phyloP scores from a whole-genome alignment of 1,284 basidiomycete genomes.

The Dichomitus squalens region DNA sequence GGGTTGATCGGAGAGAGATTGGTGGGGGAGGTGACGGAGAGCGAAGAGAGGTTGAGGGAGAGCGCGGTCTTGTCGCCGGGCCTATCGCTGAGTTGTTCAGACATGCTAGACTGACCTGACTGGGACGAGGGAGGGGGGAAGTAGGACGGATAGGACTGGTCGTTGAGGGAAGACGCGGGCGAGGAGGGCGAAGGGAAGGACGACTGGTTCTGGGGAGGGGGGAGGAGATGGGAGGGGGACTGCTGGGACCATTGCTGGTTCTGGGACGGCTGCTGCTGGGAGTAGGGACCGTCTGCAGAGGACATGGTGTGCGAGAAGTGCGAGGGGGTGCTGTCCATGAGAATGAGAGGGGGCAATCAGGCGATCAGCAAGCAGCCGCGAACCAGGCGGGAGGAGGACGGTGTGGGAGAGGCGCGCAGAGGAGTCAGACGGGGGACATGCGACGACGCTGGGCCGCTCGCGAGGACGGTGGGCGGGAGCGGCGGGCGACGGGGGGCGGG shows the following conservation, averaged over 20 bases:
- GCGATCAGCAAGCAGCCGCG: constrained; percentile 26
- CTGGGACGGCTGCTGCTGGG: constrained; percentile 29
- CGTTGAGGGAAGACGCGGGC: constrained; percentile 35
- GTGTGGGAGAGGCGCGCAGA: background rate
- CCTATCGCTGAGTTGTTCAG: constrained; percentile 30
- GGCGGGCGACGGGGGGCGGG: too few relatives aligned
- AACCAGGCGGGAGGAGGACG: constrained; percentile 13
- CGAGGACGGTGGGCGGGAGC: background rate
- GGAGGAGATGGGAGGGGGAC: constrained; percentile 34
- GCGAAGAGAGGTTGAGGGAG: constrained; percentile 67
- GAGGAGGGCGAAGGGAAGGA: constrained; percentile 41
- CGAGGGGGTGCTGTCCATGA: constrained; percentile 25
- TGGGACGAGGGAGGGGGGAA: constrained; percentile 31
- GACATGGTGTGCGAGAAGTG: constrained; percentile 36
- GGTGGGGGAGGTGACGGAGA: constrained; percentile 64
- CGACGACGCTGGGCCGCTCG: background rate
- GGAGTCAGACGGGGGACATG: constrained; percentile 1
- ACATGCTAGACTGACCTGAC: constrained; percentile 29
- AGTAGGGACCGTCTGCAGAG: constrained; percentile 34
- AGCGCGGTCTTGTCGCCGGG: constrained; percentile 39
- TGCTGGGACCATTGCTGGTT: constrained; percentile 34
- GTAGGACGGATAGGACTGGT: constrained; percentile 35
- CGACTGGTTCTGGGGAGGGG: constrained; percentile 34
- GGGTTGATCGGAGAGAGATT: constrained; percentile 62
- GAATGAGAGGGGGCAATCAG: constrained; percentile 18